These are phyloP conservation scores for Stemphylium beticola DNA, from an alignment of 2,329 filamentous ascomycete species.

Conservation along the genomic window DNA sequence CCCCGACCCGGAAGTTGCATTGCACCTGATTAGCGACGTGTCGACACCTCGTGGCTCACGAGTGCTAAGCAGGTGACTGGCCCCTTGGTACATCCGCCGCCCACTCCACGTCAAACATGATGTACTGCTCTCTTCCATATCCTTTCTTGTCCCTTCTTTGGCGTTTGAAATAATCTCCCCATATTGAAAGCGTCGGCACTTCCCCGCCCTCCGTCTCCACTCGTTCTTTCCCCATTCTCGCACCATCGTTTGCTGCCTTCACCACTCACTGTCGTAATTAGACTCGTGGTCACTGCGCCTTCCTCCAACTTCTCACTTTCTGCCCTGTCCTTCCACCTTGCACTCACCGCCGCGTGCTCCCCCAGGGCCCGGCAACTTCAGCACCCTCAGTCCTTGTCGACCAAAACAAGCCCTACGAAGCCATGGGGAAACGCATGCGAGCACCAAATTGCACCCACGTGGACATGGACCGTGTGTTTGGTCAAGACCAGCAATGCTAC, in stretches of 20 bases:
- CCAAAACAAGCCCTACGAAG: constrained; percentile 22
- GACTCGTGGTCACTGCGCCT: not conserved
- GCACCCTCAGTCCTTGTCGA: constrained; percentile 16
- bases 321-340: not conserved
- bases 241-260: not conserved
- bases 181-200: not conserved
- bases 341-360: not conserved
- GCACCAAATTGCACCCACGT: constrained; percentile 67
- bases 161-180: not conserved
- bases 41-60: not conserved
- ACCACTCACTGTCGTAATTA: not conserved
- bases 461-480: constrained; percentile 70
- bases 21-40: not conserved
- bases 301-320: not conserved
- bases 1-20: not conserved
- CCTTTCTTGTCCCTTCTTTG: not conserved
- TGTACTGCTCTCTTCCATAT: not conserved
- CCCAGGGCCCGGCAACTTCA: constrained; percentile 17
- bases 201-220: not conserved
- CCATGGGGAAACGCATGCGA: constrained; percentile 27
- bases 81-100: not conserved
- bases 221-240: not conserved
- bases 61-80: not conserved
- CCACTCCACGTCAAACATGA: not conserved
- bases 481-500: constrained; percentile 60